Base-by-base conservation (phyloP, 495 filamentous ascomycete genomes). In the Amorphotheca resinae region DNA sequence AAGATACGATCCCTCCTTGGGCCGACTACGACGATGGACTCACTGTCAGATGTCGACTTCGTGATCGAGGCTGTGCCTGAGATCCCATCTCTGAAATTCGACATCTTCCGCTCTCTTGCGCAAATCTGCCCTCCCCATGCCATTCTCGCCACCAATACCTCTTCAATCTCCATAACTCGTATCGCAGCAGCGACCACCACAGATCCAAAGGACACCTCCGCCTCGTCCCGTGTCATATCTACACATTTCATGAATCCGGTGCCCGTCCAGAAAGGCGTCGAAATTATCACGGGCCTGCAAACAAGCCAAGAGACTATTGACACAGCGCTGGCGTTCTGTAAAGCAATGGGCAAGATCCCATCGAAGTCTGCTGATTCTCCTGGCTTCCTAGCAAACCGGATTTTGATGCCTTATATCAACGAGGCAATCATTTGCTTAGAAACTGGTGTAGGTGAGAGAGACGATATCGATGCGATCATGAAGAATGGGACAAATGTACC, bases 161-260 rank as follows among this genome's bases (percentile, higher is more conserved):
- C 85, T 31, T 95, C 87, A 42, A 96, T 99, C 57, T 85, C 84
- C 38, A 95, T 99, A 60, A 99, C 91, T 38, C 85, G 80, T 60
- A 94, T 99, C 52, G 91, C 91, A 22, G 83, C 84, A 16, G 75
- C 91, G 11, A 84, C 88, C 1, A 82, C 79, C 2, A 61, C 64
- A 38, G 74, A 88, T 55, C 80, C 86, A 0, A 87, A 61, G 7
- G 82, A 93, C 59, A 77, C 82, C 22, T 79, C 82, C 40, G 82
- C 82, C 22, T 77, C 86, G 35, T 87, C 86, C 21, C 79, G 93
- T 31, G 91, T 99, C 1, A 76, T 99, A 37, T 83, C 84, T 39
- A 96, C 93, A 36, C 91, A 99, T 62, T 99, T 99, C 65, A 99
- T 99, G 91, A 99, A 99, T 68, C 91, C 91, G 0, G 91, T 99